These are phyloP conservation scores for Anisogramma anomala DNA, from an alignment of 2,329 filamentous ascomycete genomes.

Conservation along the genomic window DNA sequence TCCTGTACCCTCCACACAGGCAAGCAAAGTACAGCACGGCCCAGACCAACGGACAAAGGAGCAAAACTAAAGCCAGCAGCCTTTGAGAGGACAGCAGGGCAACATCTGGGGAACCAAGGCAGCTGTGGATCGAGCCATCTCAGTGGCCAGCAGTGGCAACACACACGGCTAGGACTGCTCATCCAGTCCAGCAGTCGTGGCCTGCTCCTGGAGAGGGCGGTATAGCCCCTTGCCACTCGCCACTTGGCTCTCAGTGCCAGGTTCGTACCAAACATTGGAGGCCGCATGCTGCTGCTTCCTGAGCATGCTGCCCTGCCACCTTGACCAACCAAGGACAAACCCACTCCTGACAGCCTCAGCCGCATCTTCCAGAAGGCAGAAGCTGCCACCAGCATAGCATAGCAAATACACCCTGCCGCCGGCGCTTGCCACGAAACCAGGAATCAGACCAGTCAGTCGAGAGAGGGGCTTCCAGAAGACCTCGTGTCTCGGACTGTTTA, in stretches of 20 bases:
- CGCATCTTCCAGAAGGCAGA: conserved; percentile 2
- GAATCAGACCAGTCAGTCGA: conserved; percentile 9
- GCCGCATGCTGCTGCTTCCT: conserved; percentile 12
- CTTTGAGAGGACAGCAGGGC: conserved; percentile 12
- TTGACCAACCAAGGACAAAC: conserved; percentile 8
- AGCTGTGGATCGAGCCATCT: conserved; percentile 10
- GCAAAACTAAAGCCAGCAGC: conserved; percentile 13
- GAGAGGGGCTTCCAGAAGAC: conserved; percentile 14
- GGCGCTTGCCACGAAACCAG: conserved; percentile 13
- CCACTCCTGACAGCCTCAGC: conserved; percentile 12
- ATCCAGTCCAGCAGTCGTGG: conserved; percentile 8
- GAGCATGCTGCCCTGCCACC: conserved; percentile 1
- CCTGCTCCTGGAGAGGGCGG: conserved; percentile 6
- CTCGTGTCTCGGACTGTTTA: conserved; percentile 13
- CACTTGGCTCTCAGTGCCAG: conserved; percentile 12
- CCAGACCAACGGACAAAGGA: conserved; percentile 14
- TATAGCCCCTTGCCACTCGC: conserved; percentile 12
- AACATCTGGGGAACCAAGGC: conserved; percentile 9
- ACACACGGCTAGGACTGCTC: conserved; percentile 7
- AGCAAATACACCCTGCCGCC: conserved; percentile 12
- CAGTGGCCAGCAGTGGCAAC: conserved; percentile 6
- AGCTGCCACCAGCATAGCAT: conserved; percentile 11
- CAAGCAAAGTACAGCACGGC: conserved; percentile 11
- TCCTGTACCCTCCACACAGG: conserved; percentile 9
- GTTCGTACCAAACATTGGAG: conserved; percentile 15